Evolutionary conservation across 2,329 filamentous ascomycete species (phyloP).

Genomic region (Fusarium vanettenii): DNA sequence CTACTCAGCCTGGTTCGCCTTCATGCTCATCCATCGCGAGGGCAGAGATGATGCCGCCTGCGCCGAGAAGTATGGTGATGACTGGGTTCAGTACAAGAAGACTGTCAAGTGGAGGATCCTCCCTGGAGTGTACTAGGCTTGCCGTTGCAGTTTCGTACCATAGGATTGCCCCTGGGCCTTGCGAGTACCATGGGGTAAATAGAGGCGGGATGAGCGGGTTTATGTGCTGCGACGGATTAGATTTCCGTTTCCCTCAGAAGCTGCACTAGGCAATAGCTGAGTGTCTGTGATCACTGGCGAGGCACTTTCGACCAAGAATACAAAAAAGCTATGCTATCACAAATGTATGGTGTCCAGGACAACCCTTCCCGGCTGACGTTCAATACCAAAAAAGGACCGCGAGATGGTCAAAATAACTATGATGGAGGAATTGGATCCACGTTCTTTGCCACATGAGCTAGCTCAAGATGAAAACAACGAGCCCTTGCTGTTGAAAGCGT

Average conservation of each 20-base stretch:
- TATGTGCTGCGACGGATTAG: not conserved
- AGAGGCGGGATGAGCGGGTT: not conserved
- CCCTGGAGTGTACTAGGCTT: constrained; percentile 68
- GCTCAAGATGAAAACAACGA: not conserved
- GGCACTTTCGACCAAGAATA: not conserved
- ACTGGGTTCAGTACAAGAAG: constrained; percentile 88
- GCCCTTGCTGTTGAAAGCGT: not conserved
- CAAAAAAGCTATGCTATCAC: not conserved
- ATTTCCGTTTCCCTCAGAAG: not conserved
- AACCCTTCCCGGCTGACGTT: not conserved
- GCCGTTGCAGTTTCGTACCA: not conserved
- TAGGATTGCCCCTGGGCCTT: not conserved
- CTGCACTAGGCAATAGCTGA: not conserved
- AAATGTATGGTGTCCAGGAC: not conserved
- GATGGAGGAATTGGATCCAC: not conserved
- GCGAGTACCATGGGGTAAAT: not conserved
- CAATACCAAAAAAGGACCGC: not conserved
- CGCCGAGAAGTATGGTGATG: constrained; percentile 84
- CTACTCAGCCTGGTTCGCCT: constrained; percentile 88
- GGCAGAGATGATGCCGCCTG: constrained; percentile 89
- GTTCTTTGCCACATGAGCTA: not conserved
- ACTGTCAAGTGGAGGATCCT: constrained; percentile 82
- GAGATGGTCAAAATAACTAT: not conserved
- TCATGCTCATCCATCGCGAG: constrained; percentile 86
- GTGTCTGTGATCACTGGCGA: not conserved